Evolutionary conservation across 2,329 filamentous ascomycete genomes (phyloP).

Genomic region (Didymella pomorum): DNA sequence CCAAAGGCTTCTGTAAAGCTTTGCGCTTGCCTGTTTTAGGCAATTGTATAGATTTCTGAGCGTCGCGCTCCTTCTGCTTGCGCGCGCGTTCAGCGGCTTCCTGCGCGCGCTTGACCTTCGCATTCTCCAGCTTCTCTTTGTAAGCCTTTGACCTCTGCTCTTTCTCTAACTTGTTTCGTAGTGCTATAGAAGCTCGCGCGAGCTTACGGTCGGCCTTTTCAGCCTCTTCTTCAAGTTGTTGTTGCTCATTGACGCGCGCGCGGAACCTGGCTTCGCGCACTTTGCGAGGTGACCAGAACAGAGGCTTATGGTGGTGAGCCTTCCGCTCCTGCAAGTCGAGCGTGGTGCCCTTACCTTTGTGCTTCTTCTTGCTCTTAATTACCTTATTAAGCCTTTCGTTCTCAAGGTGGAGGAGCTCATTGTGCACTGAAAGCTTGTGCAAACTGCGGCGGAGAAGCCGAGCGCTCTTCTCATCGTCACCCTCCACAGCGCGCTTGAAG

Average conservation of each 20-base stretch:
- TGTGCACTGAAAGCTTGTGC: no score
- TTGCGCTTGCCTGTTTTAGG: background rate
- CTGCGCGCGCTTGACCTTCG: background rate
- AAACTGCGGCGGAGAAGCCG: no score
- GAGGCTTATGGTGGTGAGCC: background rate
- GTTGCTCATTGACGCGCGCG: background rate
- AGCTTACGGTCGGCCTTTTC: no score
- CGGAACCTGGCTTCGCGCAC: no score
- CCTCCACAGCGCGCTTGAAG: no score
- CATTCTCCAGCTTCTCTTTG: background rate
- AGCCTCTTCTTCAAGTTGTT: background rate
- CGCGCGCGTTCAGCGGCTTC: background rate
- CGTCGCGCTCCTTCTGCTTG: background rate
- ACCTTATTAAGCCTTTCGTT: no score
- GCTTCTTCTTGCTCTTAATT: no score
- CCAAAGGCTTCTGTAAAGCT: background rate
- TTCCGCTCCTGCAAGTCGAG: no score
- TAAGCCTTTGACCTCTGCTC: background rate
- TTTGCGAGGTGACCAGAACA: slow-evolving; percentile 1
- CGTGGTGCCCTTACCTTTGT: no score
- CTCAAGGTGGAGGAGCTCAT: no score
- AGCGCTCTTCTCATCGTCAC: no score
- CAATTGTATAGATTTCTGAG: background rate
- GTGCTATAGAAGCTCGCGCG: background rate
- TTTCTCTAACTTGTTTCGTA: slow-evolving; percentile 1